phyloP scores from a whole-genome alignment of 1,139 yeast species.

The Candida sp. region DNA sequence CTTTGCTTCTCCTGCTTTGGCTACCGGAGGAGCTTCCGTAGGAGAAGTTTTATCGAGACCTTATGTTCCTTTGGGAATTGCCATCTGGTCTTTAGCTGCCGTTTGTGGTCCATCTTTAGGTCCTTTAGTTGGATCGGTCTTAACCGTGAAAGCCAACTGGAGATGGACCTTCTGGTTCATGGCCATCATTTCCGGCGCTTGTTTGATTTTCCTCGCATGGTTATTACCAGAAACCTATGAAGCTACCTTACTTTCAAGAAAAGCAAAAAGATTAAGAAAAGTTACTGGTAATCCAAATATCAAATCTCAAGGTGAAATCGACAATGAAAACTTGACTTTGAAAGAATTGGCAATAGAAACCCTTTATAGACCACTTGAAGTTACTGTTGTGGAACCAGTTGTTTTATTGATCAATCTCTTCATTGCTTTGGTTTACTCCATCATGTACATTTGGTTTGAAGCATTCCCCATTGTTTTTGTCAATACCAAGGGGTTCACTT shows the following conservation, averaged over 20 bases:
- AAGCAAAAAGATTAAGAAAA: constrained; percentile 45
- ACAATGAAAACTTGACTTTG: constrained; percentile 24
- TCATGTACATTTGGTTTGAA: constrained; percentile 32
- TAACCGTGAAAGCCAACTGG: constrained; percentile 29
- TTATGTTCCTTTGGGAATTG: constrained; percentile 23
- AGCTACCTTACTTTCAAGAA: constrained; percentile 40
- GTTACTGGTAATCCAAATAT: constrained; percentile 40
- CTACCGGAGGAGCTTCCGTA: constrained; percentile 37
- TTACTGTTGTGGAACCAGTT: constrained; percentile 28
- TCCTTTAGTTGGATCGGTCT: constrained; percentile 28
- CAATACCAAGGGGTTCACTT: constrained; percentile 19
- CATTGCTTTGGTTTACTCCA: constrained; percentile 27
- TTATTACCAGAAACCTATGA: constrained; percentile 52
- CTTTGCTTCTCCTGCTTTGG: constrained; percentile 33
- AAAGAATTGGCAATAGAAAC: constrained; percentile 18
- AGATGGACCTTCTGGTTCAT: constrained; percentile 46
- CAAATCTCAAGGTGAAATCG: constrained; percentile 41
- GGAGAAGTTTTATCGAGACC: constrained; percentile 23
- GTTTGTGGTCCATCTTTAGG: constrained; percentile 32
- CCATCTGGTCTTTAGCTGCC: constrained; percentile 28
- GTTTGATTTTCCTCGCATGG: constrained; percentile 26
- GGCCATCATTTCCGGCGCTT: constrained; percentile 30
- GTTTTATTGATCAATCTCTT: constrained; percentile 27
- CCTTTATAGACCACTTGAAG: constrained; percentile 29
- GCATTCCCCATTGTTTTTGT: constrained; percentile 28